Base-by-base conservation (phyloP, 2,329 filamentous ascomycete genomes). In the Aspergillus ochraceoroseus region DNA sequence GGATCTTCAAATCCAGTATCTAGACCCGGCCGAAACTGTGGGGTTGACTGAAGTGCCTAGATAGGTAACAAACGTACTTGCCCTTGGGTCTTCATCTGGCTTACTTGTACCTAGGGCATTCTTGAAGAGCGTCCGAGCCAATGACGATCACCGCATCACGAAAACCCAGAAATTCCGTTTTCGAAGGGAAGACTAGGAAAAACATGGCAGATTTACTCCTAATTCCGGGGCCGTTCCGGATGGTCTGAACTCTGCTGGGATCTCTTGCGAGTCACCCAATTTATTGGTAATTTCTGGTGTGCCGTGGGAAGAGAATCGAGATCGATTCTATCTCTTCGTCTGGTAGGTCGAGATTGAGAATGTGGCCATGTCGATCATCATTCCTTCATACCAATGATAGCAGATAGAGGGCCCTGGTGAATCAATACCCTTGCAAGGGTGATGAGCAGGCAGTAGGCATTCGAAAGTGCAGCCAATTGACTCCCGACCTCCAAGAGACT, bases 91-190 rank as follows among this genome's bases (percentile, higher is more conserved):
- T 28, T 20, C 19, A 15, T 31, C 7, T 18, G 28, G 11, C 7
- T 19, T n/a, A 18, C 9, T 17, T 19, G 25, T 9, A 28, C 25
- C 2, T 29, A 37, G 25, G 34, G 34, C 22, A 37, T 29, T 17
- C 22, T 30, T 30, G 29, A 39, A 39, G 28, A 39, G 29, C 19
- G 6, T 23, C 29, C 37, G 37, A 32, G 17, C 15, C 17, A 29
- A 32, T 39, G 29, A 32, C 28, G 13, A 39, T 39, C 20, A 12
- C 8, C n/a, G n/a, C n/a, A n/a, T n/a, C n/a, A n/a, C n/a, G 37
- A 14, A 27, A 26, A 37, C 29, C 34, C n/a, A 11, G 15, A 9
- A 29, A 17, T 9, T 9, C 7, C 18, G 13, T 6, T 17, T 31
- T 6, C 28, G 14, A 31, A n/a, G n/a, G n/a, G n/a, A n/a, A n/a